phyloP scores from a whole-genome alignment of 495 filamentous ascomycete species.

The Parmelia sp. region DNA sequence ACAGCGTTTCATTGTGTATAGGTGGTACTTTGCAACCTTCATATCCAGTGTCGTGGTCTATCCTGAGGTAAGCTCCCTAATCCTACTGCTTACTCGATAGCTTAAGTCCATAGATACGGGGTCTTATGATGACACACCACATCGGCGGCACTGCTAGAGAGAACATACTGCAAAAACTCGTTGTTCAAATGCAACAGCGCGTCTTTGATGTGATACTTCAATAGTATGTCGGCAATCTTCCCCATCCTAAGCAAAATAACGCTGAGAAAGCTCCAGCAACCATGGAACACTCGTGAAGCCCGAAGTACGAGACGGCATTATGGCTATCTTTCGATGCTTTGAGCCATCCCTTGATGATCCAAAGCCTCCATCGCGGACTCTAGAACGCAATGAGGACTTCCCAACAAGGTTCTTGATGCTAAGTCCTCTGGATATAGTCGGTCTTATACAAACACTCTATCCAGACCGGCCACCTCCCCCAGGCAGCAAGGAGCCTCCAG shows the following conservation, averaged over 20 bases:
- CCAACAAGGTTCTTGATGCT: constrained; percentile 46
- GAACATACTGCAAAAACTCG: constrained; percentile 79
- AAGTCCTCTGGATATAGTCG: constrained; percentile 65
- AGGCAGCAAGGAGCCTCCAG: constrained; percentile 38
- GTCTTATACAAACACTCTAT: constrained; percentile 64
- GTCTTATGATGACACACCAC: constrained; percentile 84
- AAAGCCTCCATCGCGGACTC: background rate
- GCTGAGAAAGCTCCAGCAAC: constrained; percentile 8
- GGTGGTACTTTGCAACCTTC: constrained; percentile 84
- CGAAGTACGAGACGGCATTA: constrained; percentile 22
- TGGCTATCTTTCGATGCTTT: constrained; percentile 22
- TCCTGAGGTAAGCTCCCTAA: constrained; percentile 61
- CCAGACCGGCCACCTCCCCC: constrained; percentile 56
- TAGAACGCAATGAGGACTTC: background rate
- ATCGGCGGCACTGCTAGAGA: constrained; percentile 85
- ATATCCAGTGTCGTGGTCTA: constrained; percentile 78
- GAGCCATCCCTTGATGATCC: constrained; percentile 28
- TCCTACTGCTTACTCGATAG: background rate
- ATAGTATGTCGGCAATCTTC: constrained; percentile 34
- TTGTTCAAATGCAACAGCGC: constrained; percentile 66
- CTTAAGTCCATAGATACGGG: constrained; percentile 50
- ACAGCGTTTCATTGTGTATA: constrained; percentile 24
- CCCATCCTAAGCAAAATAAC: background rate
- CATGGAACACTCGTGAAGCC: constrained; percentile 23
- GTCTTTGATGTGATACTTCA: constrained; percentile 49